Conservation (phyloP, 2,329 filamentous ascomycete species). For the Zalaria obscura region DNA sequence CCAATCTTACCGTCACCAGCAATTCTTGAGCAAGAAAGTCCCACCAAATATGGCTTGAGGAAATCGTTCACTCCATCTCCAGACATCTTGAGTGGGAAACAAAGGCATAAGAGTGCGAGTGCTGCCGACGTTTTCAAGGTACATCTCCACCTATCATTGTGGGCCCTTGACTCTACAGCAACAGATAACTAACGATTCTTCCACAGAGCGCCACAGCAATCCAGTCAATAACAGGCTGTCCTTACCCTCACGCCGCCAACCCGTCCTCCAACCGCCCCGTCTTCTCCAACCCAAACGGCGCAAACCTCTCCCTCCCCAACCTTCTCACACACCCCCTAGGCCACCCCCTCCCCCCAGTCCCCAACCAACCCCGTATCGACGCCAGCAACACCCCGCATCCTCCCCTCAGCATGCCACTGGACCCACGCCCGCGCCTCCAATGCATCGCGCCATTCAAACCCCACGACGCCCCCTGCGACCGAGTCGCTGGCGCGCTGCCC, state of each 20-base stretch:
- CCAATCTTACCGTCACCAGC: constrained; percentile 5
- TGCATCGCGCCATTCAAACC: neutral
- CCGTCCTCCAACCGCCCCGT: too few species aligned
- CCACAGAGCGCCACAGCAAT: too few species aligned
- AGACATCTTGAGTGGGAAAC: neutral
- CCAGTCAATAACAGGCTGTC: too few species aligned
- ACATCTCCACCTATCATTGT: neutral
- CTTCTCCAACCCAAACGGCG: too few species aligned
- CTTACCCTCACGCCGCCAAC: too few species aligned
- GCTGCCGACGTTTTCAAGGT: neutral
- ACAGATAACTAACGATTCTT: too few species aligned
- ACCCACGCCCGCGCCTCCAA: neutral
- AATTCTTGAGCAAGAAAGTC: constrained; percentile 7
- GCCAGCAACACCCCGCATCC: too few species aligned
- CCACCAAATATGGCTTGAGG: constrained; percentile 8
- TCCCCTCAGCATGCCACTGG: neutral
- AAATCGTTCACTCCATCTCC: constrained; percentile 2
- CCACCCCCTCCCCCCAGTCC: too few species aligned
- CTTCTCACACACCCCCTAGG: too few species aligned
- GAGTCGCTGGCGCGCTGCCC: neutral
- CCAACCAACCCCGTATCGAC: too few species aligned
- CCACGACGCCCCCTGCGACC: neutral
- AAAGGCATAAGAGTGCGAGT: neutral
- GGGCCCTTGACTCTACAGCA: too few species aligned
- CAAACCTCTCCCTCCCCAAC: too few species aligned